A percentile compares a stretch with the other conserved stretches of the same genome.
Conservation (phyloP, 1,139 yeast species). For the Pichia sp. region DNA sequence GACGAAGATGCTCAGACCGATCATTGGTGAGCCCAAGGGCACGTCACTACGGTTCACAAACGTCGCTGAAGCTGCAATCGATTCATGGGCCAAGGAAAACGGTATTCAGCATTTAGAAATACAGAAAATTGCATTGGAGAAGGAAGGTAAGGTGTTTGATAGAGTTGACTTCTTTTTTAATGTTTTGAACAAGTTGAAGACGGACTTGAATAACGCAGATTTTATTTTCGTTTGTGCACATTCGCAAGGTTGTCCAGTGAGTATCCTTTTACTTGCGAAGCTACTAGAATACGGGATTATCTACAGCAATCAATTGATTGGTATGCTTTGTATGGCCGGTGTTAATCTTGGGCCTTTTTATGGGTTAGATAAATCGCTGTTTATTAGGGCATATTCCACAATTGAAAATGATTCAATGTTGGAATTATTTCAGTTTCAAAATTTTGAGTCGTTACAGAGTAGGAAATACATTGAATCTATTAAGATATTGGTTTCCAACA, state of each 20-base stretch:
- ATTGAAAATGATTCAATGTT: conserved; percentile 80
- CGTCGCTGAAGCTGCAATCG: conserved; percentile 75
- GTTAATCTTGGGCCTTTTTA: conserved; percentile 88
- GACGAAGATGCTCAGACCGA: conserved; percentile 70
- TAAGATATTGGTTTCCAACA: conserved; percentile 55
- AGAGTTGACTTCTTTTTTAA: conserved; percentile 76
- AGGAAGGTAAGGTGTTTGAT: conserved; percentile 84
- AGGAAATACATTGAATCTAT: conserved; percentile 63
- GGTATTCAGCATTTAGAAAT: conserved; percentile 50
- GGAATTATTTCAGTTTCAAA: conserved; percentile 84
- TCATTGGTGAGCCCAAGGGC: conserved; percentile 91
- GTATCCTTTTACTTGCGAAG: conserved; percentile 67
- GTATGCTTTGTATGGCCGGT: conserved; percentile 92
- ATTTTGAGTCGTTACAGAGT: conserved; percentile 65
- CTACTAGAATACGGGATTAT: conserved; percentile 67
- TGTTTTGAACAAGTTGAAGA: conserved; percentile 62
- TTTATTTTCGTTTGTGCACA: conserved; percentile 85
- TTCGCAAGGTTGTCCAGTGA: conserved; percentile 93
- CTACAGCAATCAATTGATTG: conserved; percentile 47
- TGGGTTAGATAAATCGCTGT: conserved; percentile 76
- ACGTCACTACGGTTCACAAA: conserved; percentile 81
- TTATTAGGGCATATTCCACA: conserved; percentile 83
- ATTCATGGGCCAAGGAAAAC: conserved; percentile 62
- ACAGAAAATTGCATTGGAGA: conserved; percentile 87
- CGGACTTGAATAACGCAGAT: conserved; percentile 70